These are phyloP conservation scores for Phytophthora megakarya DNA, from an alignment of 352 stramenopile species.

Conservation along the genomic window DNA sequence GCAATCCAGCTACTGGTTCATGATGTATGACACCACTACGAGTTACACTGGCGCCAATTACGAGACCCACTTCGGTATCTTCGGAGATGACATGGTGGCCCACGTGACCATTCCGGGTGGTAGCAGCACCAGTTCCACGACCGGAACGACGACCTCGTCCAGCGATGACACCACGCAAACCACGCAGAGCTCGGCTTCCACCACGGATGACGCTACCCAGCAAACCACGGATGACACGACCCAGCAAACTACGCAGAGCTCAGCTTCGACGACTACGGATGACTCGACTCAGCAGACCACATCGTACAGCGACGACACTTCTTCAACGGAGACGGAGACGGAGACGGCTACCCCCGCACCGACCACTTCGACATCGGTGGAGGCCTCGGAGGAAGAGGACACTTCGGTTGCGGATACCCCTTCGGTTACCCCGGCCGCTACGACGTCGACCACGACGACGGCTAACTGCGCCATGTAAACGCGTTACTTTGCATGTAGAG, in stretches of 20 bases:
- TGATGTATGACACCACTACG: constrained; percentile 61
- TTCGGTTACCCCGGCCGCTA: constrained; percentile 23
- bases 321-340: constrained; percentile 18
- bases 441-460: constrained; percentile 32
- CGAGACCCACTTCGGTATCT: constrained; percentile 65
- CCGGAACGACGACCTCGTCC: constrained; percentile 19
- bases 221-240: constrained; percentile 26
- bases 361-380: constrained; percentile 19
- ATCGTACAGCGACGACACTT: constrained; percentile 5
- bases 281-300: constrained; percentile 24
- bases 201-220: constrained; percentile 25
- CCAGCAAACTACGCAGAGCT: constrained; percentile 25
- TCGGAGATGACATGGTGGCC: constrained; percentile 44
- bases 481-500: neutral
- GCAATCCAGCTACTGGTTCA: constrained; percentile 56
- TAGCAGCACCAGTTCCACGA: constrained; percentile 24
- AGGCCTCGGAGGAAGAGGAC: constrained; percentile 31
- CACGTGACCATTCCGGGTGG: constrained; percentile 45
- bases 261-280: constrained; percentile 8
- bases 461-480: constrained; percentile 33
- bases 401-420: constrained; percentile 24
- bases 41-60: constrained; percentile 53
- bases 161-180: constrained; percentile 24
- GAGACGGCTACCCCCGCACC: constrained; percentile 25
- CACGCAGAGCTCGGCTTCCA: constrained; percentile 21